Evolutionary conservation across 2,329 filamentous ascomycete genomes (phyloP).

Genomic region (Pyricularia sp.): DNA sequence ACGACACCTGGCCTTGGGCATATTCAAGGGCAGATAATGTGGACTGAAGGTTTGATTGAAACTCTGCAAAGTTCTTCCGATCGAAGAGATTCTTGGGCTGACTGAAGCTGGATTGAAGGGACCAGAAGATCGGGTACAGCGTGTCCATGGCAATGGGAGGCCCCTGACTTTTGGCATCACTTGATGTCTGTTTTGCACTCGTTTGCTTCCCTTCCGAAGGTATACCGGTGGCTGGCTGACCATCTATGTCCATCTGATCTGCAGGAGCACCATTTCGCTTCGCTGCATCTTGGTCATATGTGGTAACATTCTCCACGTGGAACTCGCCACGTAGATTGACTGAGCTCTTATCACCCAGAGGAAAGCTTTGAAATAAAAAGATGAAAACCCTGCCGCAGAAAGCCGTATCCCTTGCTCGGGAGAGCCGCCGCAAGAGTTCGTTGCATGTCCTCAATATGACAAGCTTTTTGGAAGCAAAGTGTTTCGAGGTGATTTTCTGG

Average conservation of each 20-base stretch:
- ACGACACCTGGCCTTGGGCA: conserved; percentile 38
- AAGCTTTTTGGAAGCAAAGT: conserved; percentile 76
- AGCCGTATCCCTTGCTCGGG: conserved; percentile 91
- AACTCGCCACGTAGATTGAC: conserved; percentile 95
- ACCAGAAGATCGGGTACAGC: conserved; percentile 91
- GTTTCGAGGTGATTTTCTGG: conserved; percentile 72
- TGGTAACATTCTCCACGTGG: conserved; percentile 88
- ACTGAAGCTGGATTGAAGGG: conserved; percentile 83
- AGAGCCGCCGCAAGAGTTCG: conserved; percentile 83
- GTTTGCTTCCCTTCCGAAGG: conserved; percentile 17
- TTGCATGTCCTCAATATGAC: conserved; percentile 93
- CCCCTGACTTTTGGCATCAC: conserved; percentile 23
- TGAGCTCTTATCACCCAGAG: conserved; percentile 90
- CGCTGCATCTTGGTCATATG: conserved; percentile 54
- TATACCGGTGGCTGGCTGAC: conserved; percentile 26
- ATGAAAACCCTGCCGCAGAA: conserved; percentile 98
- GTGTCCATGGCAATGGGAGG: conserved; percentile 55
- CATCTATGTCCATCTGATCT: conserved; percentile 61
- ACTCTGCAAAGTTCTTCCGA: conserved; percentile 61
- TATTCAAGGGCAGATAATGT: conserved; percentile 47
- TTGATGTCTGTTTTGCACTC: not conserved
- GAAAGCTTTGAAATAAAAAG: conserved; percentile 97
- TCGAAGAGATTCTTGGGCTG: conserved; percentile 80
- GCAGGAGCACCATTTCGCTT: conserved; percentile 21
- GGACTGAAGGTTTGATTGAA: conserved; percentile 67